Base-by-base conservation (phyloP, 176 grass and related monocot genomes). In the Musa troglodytarum region DNA sequence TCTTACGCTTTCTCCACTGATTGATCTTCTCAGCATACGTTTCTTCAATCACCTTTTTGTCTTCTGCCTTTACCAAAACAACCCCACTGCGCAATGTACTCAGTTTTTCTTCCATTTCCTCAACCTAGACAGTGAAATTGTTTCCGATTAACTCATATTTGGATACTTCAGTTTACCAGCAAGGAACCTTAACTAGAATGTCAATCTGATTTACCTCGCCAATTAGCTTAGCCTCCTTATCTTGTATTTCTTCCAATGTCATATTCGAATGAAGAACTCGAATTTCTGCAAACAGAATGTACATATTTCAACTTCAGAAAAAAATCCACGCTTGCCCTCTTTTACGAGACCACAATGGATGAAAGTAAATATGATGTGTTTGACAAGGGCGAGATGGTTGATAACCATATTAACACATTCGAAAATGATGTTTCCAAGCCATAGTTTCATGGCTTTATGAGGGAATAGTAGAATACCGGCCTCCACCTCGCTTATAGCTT, bases 1-100 rank as follows among this genome's bases (percentile, higher is more conserved):
- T 93, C 81, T 89, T 94, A 68, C 95, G 79, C 25, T 81, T 99
- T 86, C 79, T 94, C 95, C 95, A 99, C 76, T 92, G 90, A 77
- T 84, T 94, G 74, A 93, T 78, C 77, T 94, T 99, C 61, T 94
- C 90, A 75, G 74, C 50, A 65, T 87, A 99, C 55, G 86, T 73
- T 56, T 84, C 91, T 68, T 99, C 88, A 67, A 94, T 94, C 8
- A 80, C 78, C 79, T 99, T 99, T 80, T 83, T 99, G 58, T 99
- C 90, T 75, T 92, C 90, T 80, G 90, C 82, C 84, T 99, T 99
- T 71, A 99, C 90, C 80, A 99, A 85, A 84, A 89, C 67, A 57
- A 84, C 81, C 64, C 95, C 95, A 80, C 50, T 89, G 25, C 62
- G 78, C 81, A 99, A 52, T 79, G 93, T 99, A 25, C 74, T 79